Percentiles rank a stretch among this genome's conserved stretches.
phyloP scores from a whole-genome alignment of 495 filamentous ascomycete species.

The Neurospora sp. region DNA sequence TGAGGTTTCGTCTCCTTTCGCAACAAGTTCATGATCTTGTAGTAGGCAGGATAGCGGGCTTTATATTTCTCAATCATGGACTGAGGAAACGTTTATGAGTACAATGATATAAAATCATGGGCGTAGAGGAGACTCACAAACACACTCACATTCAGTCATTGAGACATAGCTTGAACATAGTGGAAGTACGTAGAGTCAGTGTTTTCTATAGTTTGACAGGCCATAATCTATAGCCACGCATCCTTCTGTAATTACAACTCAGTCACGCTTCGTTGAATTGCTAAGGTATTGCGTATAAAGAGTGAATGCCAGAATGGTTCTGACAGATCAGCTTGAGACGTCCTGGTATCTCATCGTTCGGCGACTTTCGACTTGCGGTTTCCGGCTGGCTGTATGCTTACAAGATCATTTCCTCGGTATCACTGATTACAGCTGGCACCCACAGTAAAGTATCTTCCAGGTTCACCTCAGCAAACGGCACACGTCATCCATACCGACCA shows the following conservation, averaged over 20 bases:
- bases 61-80: not conserved
- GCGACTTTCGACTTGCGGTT: not conserved
- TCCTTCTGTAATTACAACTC: not conserved
- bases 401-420: not conserved
- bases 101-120: not conserved
- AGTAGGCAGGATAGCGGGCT: fast-evolving
- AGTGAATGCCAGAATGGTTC: not conserved
- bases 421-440: not conserved
- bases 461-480: not conserved
- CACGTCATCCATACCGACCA: not conserved
- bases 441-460: not conserved
- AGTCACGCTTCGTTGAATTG: not conserved
- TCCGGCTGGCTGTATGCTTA: not conserved
- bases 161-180: not conserved
- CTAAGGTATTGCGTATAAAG: not conserved
- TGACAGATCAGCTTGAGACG: not conserved
- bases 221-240: not conserved
- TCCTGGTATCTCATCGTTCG: not conserved
- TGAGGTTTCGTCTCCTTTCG: not conserved
- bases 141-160: not conserved
- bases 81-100: not conserved
- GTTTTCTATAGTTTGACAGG: not conserved
- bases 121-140: not conserved
- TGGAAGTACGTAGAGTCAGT: not conserved
- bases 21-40: not conserved